Percentiles rank a stretch among this genome's conserved stretches.
Evolutionary conservation across 1,139 yeast genomes (phyloP).

Genomic region (Blastobotrys apis): DNA sequence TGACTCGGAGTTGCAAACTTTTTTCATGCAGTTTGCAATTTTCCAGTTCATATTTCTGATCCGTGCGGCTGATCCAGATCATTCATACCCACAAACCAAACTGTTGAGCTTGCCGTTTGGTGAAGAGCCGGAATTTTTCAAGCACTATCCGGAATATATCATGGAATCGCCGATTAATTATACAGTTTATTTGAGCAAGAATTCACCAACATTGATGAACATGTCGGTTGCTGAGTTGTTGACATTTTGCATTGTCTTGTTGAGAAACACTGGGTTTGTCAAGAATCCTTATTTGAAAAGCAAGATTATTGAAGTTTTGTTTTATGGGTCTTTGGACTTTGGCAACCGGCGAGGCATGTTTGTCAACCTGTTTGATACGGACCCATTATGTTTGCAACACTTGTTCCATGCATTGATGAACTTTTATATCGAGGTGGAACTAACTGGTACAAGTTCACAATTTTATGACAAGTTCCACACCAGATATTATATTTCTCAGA

Average conservation of each 20-base stretch:
- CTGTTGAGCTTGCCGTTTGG: conserved; percentile 53
- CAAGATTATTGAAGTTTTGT: conserved; percentile 73
- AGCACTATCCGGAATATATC: conserved; percentile 78
- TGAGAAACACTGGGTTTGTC: conserved; percentile 80
- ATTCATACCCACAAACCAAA: conserved; percentile 50
- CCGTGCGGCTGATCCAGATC: conserved; percentile 66
- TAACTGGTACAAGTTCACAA: conserved; percentile 92
- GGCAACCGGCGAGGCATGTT: conserved; percentile 63
- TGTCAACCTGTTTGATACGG: conserved; percentile 58
- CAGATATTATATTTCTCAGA: conserved; percentile 78
- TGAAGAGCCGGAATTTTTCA: conserved; percentile 57
- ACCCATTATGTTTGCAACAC: conserved; percentile 59
- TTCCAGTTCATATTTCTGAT: conserved; percentile 73
- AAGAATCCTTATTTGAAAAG: conserved; percentile 94
- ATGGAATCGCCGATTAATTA: conserved; percentile 70
- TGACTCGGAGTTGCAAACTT: conserved; percentile 33
- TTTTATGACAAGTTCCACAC: conserved; percentile 94
- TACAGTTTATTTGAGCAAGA: conserved; percentile 50
- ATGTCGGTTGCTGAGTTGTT: conserved; percentile 41
- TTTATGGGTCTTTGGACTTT: conserved; percentile 58
- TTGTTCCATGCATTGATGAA: conserved; percentile 79
- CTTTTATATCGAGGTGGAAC: conserved; percentile 90
- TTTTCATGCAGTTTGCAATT: conserved; percentile 68
- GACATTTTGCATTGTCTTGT: conserved; percentile 65
- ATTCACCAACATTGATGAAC: conserved; percentile 36